Percentiles rank a stretch among this genome's conserved stretches.
Conservation (phyloP, 495 filamentous ascomycete genomes). For the Penicillium arizonense region DNA sequence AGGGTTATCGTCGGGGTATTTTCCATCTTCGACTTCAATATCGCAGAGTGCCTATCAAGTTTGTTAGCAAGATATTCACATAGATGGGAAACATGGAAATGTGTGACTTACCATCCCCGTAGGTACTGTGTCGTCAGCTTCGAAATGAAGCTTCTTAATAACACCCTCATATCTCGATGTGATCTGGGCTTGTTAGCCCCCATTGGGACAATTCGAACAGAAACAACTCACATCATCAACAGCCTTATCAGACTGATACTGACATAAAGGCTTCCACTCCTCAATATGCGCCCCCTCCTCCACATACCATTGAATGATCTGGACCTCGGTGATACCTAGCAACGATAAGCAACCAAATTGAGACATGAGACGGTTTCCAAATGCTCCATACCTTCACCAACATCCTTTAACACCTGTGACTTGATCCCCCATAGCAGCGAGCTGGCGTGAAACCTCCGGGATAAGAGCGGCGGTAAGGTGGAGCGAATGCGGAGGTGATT, state of each 20-base stretch:
- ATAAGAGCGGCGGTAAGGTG: conserved; percentile 22
- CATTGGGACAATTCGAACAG: not conserved
- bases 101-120: conserved; percentile 65
- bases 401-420: conserved; percentile 91
- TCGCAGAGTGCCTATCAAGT: conserved; percentile 46
- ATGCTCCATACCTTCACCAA: conserved; percentile 79
- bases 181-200: conserved; percentile 53
- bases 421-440: conserved; percentile 61
- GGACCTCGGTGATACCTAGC: conserved; percentile 91
- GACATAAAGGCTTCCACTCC: conserved; percentile 96
- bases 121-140: conserved; percentile 91
- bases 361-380: not conserved
- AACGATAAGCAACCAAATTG: conserved; percentile 14
- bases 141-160: conserved; percentile 94
- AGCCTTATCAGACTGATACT: conserved; percentile 98
- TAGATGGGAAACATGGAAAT: not conserved
- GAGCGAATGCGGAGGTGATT: conserved; percentile 29
- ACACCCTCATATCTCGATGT: conserved; percentile 92
- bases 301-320: conserved; percentile 99
- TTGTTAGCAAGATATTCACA: conserved; percentile 7
- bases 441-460: conserved; percentile 60
- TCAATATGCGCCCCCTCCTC: conserved; percentile 93
- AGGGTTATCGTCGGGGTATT: conserved; percentile 55
- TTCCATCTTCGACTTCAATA: conserved; percentile 57
- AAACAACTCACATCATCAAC: conserved; percentile 71